Base-by-base conservation (phyloP, 177 flowering plant species). In the Vitis hybrid region DNA sequence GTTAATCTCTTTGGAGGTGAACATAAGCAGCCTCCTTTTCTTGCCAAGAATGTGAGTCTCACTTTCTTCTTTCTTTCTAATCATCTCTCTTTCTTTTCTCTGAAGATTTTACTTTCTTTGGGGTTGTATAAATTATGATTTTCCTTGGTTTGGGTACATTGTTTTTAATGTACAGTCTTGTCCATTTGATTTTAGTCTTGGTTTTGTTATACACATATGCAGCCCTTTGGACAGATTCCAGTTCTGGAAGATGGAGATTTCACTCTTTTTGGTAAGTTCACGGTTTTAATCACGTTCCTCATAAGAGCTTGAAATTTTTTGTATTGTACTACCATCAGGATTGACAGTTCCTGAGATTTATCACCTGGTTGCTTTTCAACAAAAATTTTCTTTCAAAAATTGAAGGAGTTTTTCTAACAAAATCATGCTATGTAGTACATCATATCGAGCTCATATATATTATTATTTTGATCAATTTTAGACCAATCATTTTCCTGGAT, bases 161-260 rank as follows among this genome's bases (percentile, higher is more conserved):
- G 46, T 35, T 35, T 35, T 35, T 7, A 35, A 1, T 35, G 46
- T 35, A 6, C 8, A 35, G 46, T 35, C 46, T 14, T 24, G 4
- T 24, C 9, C 11, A 12, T 50, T 17, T 20, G n/a, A 12, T 51
- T 7, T 24, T 24, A 0, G 27, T 24, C 27, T 24, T 24, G 27
- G 27, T 24, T 24, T 64, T 58, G 21, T 20, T 48, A 13, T 21
- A 11, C 5, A 15, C 0, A 59, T 60, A 13, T 69, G 74, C 79
- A 83, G 86, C 86, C 86, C 27, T 81, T 83, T 56, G 86, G 86
- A 56, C 75, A 64, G 72, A 64, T 81, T 61, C 86, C 86, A 2
- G 86, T 63, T 1, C 77, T 83, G 1, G 86, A 83, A 77, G 84
- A 83, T 54, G 84, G 73, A 1, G 86, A 83, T 60, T 60, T 83